Base-by-base conservation (phyloP, 2,329 filamentous ascomycete species). In the Diaporthe australafricana region DNA sequence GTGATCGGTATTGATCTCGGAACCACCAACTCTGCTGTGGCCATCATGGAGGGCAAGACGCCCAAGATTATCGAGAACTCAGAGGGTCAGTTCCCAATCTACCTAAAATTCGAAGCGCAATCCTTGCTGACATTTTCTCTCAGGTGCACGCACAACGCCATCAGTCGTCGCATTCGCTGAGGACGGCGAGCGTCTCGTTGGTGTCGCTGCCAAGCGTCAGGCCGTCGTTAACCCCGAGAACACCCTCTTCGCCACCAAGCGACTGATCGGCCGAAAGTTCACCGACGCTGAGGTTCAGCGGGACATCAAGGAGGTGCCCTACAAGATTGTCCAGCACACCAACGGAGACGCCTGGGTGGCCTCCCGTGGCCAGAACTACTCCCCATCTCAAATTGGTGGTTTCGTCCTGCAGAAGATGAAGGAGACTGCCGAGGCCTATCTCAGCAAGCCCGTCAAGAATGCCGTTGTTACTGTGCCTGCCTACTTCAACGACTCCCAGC, bases 401-500 rank as follows among this genome's bases (percentile, higher is more conserved):
- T 98, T 98, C 84, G 89, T 98, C 77, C 90, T 98, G 79, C 92
- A 95, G 84, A 98, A 98, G 91, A 98, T 98, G 96, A 98, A 97
- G 91, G 96, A 98, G 89, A 98, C 96, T 67, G 96, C 96, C 76
- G 95, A 98, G 88, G 88, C 93, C 74, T 98, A 97, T 87, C 90
- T 98, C 76, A 91, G 93, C 86, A 97, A 95, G 88, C 90, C 91
- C 73, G 87, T 97, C 80, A 96, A 97, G 90, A 98, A 98, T 82
- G 96, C 95, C 78, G 96, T 98, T 74, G 96, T 98, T 78, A 98
- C 96, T 74, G 95, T 98, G 47, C 95, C 95, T 75, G 95, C 95
- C 79, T 98, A 98, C 90, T 98, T 98, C 91, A 98, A 98, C 86
- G 95, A 98, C 85, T 95, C 94, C 73, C 95, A 98, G 87, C 94